Percentiles rank a stretch among this genome's conserved stretches.
phyloP scores from a whole-genome alignment of 352 stramenopile species.

The Albugo candida region DNA sequence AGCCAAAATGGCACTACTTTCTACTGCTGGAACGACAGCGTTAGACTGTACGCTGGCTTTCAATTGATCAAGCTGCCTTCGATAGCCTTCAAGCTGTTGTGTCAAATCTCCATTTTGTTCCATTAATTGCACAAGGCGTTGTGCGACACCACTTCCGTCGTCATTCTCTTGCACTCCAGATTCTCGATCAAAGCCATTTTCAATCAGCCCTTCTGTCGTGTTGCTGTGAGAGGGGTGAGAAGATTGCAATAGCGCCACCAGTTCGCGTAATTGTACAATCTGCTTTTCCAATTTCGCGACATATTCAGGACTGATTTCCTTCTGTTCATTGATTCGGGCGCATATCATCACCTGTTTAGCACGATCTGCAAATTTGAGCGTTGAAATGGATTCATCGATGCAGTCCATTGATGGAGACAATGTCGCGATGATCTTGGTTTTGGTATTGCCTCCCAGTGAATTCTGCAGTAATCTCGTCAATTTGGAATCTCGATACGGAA shows the following conservation, averaged over 20 bases:
- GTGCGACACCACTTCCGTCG: no score
- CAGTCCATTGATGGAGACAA: constrained; percentile 70
- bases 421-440: constrained; percentile 84
- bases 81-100: neutral
- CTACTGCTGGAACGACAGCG: neutral
- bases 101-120: neutral
- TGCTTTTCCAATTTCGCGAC: constrained; percentile 79
- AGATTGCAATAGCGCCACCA: constrained; percentile 25
- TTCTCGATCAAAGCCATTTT: no score
- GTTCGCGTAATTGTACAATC: constrained; percentile 47
- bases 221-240: no score
- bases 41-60: no score
- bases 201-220: constrained; percentile 13
- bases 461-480: constrained; percentile 84
- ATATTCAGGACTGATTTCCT: constrained; percentile 69
- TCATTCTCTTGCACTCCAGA: no score
- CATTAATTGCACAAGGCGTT: neutral
- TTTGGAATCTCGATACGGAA: constrained; percentile 88
- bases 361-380: constrained; percentile 84
- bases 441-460: constrained; percentile 71
- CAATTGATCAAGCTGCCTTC: neutral
- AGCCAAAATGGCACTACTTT: neutral
- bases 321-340: constrained; percentile 68
- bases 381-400: constrained; percentile 85
- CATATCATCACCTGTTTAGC: constrained; percentile 83